Evolutionary conservation across 2,329 filamentous ascomycete genomes (phyloP).

Genomic region (Furcasterigmium furcatum): DNA sequence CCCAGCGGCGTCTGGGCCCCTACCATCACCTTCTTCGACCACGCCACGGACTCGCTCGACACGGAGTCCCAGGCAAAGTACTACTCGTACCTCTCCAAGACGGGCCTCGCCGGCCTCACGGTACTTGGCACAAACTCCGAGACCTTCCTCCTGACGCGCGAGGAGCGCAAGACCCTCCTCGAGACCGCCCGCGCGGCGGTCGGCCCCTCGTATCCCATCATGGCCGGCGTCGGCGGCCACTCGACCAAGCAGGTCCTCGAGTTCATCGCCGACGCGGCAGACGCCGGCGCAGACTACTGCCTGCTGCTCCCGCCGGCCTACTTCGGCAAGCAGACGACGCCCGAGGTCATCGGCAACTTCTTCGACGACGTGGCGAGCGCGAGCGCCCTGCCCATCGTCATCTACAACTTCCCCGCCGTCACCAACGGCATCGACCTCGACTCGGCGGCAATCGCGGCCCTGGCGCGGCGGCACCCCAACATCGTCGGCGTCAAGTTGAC

Average conservation of each 20-base stretch:
- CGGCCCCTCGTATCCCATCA: conserved; percentile 52
- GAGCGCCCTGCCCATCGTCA: conserved; percentile 53
- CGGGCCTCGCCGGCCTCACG: conserved; percentile 48
- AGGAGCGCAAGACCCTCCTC: conserved; percentile 56
- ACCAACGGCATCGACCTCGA: conserved; percentile 68
- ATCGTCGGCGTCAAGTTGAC: conserved; percentile 66
- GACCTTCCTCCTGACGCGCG: conserved; percentile 54
- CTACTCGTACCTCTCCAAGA: conserved; percentile 45
- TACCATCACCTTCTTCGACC: conserved; percentile 52
- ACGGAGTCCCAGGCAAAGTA: conserved; percentile 45
- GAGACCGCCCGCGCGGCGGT: conserved; percentile 50
- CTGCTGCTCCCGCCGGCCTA: conserved; percentile 62
- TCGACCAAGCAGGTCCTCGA: conserved; percentile 62
- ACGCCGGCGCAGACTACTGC: conserved; percentile 58
- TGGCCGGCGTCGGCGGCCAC: conserved; percentile 62
- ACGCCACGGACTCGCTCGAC: conserved; percentile 42
- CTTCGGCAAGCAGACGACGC: conserved; percentile 60
- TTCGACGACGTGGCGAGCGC: conserved; percentile 53
- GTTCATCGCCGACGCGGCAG: conserved; percentile 53
- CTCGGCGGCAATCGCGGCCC: conserved; percentile 54
- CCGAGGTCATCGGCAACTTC: conserved; percentile 55
- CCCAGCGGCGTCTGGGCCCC: conserved; percentile 42
- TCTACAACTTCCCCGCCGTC: conserved; percentile 69
- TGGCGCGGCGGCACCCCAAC: conserved; percentile 46
- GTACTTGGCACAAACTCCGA: conserved; percentile 55